Conservation (phyloP, 345 rosid genomes). For the Sisymbrium altissimum region DNA sequence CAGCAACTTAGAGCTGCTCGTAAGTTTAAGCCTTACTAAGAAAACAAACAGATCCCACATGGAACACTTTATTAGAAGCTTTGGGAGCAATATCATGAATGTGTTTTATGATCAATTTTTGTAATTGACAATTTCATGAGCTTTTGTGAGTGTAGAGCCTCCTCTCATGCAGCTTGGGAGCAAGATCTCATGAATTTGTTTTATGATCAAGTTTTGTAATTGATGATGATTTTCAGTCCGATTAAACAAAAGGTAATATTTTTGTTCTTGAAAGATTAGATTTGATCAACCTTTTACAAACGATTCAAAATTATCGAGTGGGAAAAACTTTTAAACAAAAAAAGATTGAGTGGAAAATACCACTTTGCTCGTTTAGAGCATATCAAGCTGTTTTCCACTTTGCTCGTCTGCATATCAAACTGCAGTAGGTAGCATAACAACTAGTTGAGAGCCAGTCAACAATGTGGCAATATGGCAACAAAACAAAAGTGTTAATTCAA, state of each 20-base stretch:
- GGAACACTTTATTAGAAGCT: background rate
- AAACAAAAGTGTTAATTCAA: background rate
- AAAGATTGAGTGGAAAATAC: too few species aligned
- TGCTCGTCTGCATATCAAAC: too few species aligned
- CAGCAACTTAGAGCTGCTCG: slow-evolving; percentile 88
- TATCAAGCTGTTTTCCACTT: background rate
- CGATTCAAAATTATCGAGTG: background rate
- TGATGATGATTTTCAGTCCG: background rate
- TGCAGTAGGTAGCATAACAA: background rate
- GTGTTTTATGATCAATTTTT: slow-evolving; percentile 10
- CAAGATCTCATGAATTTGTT: slow-evolving; percentile 8
- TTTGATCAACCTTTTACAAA: background rate
- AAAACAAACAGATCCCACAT: background rate
- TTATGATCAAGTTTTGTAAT: slow-evolving; percentile 14
- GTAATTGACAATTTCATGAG: slow-evolving; percentile 14
- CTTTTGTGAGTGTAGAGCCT: background rate
- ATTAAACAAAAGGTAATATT: background rate
- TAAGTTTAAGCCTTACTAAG: slow-evolving; percentile 79
- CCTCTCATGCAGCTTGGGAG: background rate
- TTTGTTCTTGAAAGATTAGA: background rate
- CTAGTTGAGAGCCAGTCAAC: background rate
- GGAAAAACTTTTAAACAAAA: too few species aligned
- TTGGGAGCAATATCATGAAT: background rate
- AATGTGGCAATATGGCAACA: background rate
- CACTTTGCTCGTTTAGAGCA: too few species aligned